phyloP scores from a whole-genome alignment of 179 eudicot genomes.

The Pouteria campechiana region DNA sequence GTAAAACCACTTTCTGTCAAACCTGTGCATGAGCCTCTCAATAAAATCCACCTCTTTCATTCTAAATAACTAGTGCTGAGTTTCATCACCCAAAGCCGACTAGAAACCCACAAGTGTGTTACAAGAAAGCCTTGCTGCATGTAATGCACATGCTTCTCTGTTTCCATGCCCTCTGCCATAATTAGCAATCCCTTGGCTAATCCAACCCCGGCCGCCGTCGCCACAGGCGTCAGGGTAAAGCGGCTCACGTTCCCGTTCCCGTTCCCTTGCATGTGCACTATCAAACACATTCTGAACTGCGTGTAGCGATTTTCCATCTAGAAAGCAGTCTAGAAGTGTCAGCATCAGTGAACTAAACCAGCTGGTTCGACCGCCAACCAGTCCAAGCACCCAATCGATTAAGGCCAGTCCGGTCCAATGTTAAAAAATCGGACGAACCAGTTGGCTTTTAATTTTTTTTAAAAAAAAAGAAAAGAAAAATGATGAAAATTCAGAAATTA shows the following conservation, averaged over 20 bases:
- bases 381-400: too few relatives aligned
- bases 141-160: conserved; percentile 95
- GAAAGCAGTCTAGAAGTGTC: conserved; percentile 82
- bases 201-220: conserved; percentile 98
- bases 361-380: too few relatives aligned
- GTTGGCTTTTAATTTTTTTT: too few relatives aligned
- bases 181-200: conserved; percentile 80
- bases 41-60: conserved; percentile 98
- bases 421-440: too few relatives aligned
- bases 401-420: too few relatives aligned
- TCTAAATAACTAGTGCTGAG: conserved; percentile 71
- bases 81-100: conserved; percentile 98
- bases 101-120: conserved; percentile 96
- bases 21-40: conserved; percentile 94
- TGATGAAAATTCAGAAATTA: too few relatives aligned
- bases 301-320: conserved; percentile 66
- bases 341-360: too few relatives aligned
- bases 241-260: conserved; percentile 91
- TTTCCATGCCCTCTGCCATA: conserved; percentile 96
- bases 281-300: conserved; percentile 94
- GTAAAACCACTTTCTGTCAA: too few relatives aligned
- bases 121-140: conserved; percentile 93
- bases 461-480: too few relatives aligned
- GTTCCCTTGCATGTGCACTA: conserved; percentile 84
- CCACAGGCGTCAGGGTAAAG: conserved; percentile 99